Evolutionary conservation across 2,329 filamentous ascomycete genomes (phyloP), one percentile per base, ranked within the genome.

Genomic region (Lecanicillium sp.): DNA sequence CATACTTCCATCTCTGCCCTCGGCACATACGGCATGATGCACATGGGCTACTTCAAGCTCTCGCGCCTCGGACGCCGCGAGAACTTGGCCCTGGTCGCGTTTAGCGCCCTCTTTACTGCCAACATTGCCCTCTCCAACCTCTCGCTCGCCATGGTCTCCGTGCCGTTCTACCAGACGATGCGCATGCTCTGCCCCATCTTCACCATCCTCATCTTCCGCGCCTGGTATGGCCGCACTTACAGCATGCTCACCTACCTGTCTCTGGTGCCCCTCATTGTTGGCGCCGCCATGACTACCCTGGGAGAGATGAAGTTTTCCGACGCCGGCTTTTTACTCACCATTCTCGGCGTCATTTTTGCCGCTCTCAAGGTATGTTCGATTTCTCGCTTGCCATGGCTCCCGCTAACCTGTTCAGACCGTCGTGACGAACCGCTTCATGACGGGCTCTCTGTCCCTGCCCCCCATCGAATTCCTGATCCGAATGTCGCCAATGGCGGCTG

Each of bases 161-260:
- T 83, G n/a, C 76, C 80, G 2, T 83, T 83, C 62, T 81, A 83
- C 62, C 79, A 83, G 61, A 78, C 81, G 50, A 74, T 83, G 62
- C 74, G 79, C 53, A 80, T 79, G 51, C 77, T 78, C 17, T 77
- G 73, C 51, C 79, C 80, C 23, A 71, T 82, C 56, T 79, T 82
- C 60, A 81, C 79, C 44, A 75, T 82, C 48, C 61, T 79, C 53
- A 79, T 83, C 60, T 81, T 79, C 67, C 74, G 76, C 44, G 58
- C 77, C 43, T 71, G 72, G 58, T 81, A 77, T 60, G 62, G 67
- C 51, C 74, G 77, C 46, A 72, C 69, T 15, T 83, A 82, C 62
- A 70, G 74, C 50, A 68, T 58, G 26, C 66, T 71, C 54, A 82
- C 79, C 12, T 83, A 83, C 59, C 60, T 81, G 21, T 78, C 79